Evolutionary conservation across 768 basidiomycete species (phyloP).

Genomic region (Lactarius deliciosus): DNA sequence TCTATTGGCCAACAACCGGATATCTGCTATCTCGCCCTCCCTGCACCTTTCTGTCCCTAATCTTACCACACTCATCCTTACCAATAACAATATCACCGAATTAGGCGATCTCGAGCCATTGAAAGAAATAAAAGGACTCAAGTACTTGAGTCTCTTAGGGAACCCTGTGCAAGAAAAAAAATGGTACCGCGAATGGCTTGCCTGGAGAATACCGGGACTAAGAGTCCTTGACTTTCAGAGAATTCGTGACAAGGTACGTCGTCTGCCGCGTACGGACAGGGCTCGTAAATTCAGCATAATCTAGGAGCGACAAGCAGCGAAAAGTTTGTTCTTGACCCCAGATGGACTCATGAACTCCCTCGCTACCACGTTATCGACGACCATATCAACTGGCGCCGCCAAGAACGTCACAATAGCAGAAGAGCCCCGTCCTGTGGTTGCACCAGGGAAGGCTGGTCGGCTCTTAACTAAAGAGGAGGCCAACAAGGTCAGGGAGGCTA

Average conservation of each 20-base stretch:
- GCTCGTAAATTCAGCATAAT: conserved; percentile 19
- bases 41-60: conserved; percentile 84
- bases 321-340: conserved; percentile 75
- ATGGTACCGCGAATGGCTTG: conserved; percentile 96
- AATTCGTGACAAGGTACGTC: conserved; percentile 89
- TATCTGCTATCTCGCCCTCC: conserved; percentile 78
- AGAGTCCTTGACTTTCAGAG: conserved; percentile 95
- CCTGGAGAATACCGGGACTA: conserved; percentile 81
- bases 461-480: conserved; percentile 91
- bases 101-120: conserved; percentile 84
- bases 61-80: conserved; percentile 78
- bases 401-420: conserved; percentile 67
- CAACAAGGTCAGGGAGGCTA: conserved; percentile 82
- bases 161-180: conserved; percentile 89
- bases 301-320: conserved; percentile 78
- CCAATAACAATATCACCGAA: conserved; percentile 77
- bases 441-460: conserved; percentile 71
- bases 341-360: conserved; percentile 77
- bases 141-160: conserved; percentile 74
- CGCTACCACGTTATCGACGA: conserved; percentile 73
- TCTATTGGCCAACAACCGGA: conserved; percentile 86
- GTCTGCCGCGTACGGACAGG: conserved; percentile 33
- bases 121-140: conserved; percentile 69
- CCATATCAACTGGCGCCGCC: conserved; percentile 64
- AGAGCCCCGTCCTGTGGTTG: conserved; percentile 65